These are phyloP conservation scores for Mesostigma viride DNA, from an alignment of 139 green algal genomes.

Conservation along the genomic window DNA sequence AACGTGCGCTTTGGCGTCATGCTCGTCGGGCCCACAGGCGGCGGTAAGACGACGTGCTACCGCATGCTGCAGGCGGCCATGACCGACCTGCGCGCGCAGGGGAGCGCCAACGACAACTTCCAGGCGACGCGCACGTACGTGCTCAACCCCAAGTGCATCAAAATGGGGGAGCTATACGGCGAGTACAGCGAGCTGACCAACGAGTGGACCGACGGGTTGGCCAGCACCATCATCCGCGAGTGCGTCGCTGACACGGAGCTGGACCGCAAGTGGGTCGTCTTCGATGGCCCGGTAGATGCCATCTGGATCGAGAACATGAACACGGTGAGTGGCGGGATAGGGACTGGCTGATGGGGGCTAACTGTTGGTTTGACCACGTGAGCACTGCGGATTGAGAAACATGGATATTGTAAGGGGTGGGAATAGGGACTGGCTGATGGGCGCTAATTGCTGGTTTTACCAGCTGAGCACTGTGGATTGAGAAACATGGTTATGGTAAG, in stretches of 20 bases:
- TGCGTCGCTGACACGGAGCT: slow-evolving; percentile 53
- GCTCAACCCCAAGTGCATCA: slow-evolving; percentile 82
- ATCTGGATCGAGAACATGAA: slow-evolving; percentile 80
- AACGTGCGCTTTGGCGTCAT: slow-evolving; percentile 77
- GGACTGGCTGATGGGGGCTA: no score
- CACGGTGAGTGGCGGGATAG: no score
- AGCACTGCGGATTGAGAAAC: no score
- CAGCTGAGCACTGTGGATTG: no score
- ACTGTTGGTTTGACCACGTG: no score
- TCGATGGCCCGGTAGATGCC: slow-evolving; percentile 71
- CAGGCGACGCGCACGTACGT: slow-evolving; percentile 41
- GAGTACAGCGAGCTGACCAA: slow-evolving; percentile 74
- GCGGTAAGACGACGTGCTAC: slow-evolving; percentile 63
- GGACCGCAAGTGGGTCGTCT: slow-evolving; percentile 66
- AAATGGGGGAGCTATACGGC: slow-evolving; percentile 78
- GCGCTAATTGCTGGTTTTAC: no score
- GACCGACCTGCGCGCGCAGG: slow-evolving; percentile 44
- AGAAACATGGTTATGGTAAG: no score
- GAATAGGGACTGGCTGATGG: no score
- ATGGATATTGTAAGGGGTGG: no score
- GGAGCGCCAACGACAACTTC: slow-evolving; percentile 27
- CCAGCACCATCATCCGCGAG: slow-evolving; percentile 55
- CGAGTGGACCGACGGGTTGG: slow-evolving; percentile 74
- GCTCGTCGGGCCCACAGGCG: slow-evolving; percentile 60
- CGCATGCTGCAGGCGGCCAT: slow-evolving; percentile 48